Conservation (phyloP, 1,284 basidiomycete genomes). For the Cerioporus squamosus region DNA sequence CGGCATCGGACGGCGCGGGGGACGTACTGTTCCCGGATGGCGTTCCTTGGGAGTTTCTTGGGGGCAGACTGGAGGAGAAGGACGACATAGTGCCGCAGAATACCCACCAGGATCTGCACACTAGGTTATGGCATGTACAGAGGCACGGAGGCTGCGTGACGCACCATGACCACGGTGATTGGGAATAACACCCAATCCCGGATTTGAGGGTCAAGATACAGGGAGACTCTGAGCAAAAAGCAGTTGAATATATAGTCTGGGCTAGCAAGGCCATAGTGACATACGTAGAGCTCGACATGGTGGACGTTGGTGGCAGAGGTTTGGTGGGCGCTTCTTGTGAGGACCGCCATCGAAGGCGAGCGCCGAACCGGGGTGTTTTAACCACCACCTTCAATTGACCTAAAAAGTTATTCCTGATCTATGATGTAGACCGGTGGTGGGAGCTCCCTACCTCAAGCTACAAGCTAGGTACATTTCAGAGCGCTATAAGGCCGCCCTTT, state of each 20-base stretch:
- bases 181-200: slow-evolving; percentile 96
- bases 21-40: slow-evolving; percentile 92
- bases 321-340: neutral
- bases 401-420: too few species aligned
- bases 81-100: slow-evolving; percentile 94
- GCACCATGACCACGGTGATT: slow-evolving; percentile 96
- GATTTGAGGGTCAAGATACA: slow-evolving; percentile 93
- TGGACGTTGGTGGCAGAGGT: slow-evolving; percentile 15
- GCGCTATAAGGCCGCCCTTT: too few species aligned
- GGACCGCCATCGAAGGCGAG: too few species aligned
- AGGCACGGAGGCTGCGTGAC: slow-evolving; percentile 27
- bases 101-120: slow-evolving; percentile 86
- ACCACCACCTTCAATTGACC: neutral
- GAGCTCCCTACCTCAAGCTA: too few species aligned
- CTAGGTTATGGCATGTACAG: neutral
- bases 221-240: slow-evolving; percentile 56
- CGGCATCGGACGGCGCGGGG: neutral
- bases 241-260: neutral
- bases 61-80: slow-evolving; percentile 84
- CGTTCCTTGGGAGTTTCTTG: slow-evolving; percentile 78
- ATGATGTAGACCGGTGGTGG: too few species aligned
- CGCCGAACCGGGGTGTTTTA: too few species aligned
- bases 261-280: slow-evolving; percentile 7
- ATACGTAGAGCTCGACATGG: slow-evolving; percentile 37
- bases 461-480: too few species aligned